These are phyloP conservation scores for Fusarium miscanthi DNA, from an alignment of 2,329 filamentous ascomycete genomes.

Conservation along the genomic window DNA sequence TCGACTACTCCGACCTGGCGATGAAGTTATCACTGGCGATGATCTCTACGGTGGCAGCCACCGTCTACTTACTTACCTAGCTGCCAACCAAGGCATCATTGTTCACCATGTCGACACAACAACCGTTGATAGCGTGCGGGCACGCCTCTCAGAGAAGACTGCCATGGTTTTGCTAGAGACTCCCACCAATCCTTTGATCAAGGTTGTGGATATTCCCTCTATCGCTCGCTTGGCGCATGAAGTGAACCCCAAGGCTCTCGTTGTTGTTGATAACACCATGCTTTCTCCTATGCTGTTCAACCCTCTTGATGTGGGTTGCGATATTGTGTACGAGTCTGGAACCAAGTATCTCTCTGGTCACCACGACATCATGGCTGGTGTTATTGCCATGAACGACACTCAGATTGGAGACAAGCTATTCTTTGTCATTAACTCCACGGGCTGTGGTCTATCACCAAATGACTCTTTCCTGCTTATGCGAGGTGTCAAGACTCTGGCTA, in stretches of 20 bases:
- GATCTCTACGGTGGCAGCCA: constrained; percentile 97
- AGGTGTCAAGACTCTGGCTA: constrained; percentile 94
- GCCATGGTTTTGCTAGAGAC: constrained; percentile 96
- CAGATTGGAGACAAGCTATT: constrained; percentile 88
- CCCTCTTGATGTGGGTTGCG: constrained; percentile 91
- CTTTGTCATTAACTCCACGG: constrained; percentile 97
- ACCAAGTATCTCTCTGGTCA: constrained; percentile 98
- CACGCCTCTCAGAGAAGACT: constrained; percentile 80
- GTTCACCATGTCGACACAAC: constrained; percentile 98
- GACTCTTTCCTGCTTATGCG: constrained; percentile 96
- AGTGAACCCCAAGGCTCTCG: constrained; percentile 80
- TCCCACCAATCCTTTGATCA: constrained; percentile 97
- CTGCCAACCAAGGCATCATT: constrained; percentile 87
- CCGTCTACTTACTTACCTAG: constrained; percentile 90
- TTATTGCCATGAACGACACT: constrained; percentile 89
- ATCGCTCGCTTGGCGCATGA: constrained; percentile 83
- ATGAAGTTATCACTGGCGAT: constrained; percentile 97
- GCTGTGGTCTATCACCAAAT: constrained; percentile 93
- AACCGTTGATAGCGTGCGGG: constrained; percentile 73
- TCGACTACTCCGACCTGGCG: constrained; percentile 86
- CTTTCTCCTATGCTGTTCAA: constrained; percentile 94
- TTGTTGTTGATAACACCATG: constrained; percentile 99
- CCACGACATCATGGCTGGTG: constrained; percentile 98
- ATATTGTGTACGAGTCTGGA: constrained; percentile 96
- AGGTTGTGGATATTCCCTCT: constrained; percentile 89